These are phyloP conservation scores for Atkinsonella hypoxylon DNA, from an alignment of 2,329 filamentous ascomycete species.

Conservation along the genomic window DNA sequence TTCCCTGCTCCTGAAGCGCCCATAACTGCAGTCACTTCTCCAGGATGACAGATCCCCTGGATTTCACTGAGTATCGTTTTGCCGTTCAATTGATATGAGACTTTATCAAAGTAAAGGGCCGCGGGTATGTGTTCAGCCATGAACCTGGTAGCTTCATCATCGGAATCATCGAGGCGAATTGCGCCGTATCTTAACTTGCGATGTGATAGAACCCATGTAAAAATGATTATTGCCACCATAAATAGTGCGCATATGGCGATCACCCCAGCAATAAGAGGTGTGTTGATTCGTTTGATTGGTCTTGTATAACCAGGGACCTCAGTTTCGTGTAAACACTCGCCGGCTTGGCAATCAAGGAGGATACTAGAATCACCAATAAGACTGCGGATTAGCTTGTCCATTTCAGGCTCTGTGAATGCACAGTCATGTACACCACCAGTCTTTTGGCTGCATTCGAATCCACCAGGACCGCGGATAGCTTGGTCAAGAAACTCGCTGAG, in stretches of 20 bases:
- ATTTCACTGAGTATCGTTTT: slow-evolving; percentile 75
- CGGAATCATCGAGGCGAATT: slow-evolving; percentile 78
- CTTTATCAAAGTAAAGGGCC: slow-evolving; percentile 75
- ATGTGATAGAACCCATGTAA: slow-evolving; percentile 79
- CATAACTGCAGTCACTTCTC: slow-evolving; percentile 97
- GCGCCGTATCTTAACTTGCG: slow-evolving; percentile 58
- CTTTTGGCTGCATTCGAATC: slow-evolving; percentile 61
- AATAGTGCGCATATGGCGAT: slow-evolving; percentile 82
- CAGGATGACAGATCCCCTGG: slow-evolving; percentile 78
- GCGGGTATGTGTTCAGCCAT: slow-evolving; percentile 89
- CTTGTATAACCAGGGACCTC: slow-evolving; percentile 84
- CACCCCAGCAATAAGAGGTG: slow-evolving; percentile 84
- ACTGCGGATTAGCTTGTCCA: slow-evolving; percentile 79
- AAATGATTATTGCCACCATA: slow-evolving; percentile 71
- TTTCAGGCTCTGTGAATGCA: slow-evolving; percentile 78
- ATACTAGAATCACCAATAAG: slow-evolving; percentile 93
- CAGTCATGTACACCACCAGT: slow-evolving; percentile 55
- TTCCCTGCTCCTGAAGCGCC: slow-evolving; percentile 95
- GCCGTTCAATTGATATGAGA: slow-evolving; percentile 76
- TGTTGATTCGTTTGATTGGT: slow-evolving; percentile 91
- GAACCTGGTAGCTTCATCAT: slow-evolving; percentile 75
- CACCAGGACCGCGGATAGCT: slow-evolving; percentile 75
- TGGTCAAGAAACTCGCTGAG: slow-evolving; percentile 78
- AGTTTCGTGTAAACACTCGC: slow-evolving; percentile 87
- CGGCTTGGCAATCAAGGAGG: slow-evolving; percentile 65